Conservation (phyloP, 2,329 filamentous ascomycete genomes). For the Blastomyces parvus region DNA sequence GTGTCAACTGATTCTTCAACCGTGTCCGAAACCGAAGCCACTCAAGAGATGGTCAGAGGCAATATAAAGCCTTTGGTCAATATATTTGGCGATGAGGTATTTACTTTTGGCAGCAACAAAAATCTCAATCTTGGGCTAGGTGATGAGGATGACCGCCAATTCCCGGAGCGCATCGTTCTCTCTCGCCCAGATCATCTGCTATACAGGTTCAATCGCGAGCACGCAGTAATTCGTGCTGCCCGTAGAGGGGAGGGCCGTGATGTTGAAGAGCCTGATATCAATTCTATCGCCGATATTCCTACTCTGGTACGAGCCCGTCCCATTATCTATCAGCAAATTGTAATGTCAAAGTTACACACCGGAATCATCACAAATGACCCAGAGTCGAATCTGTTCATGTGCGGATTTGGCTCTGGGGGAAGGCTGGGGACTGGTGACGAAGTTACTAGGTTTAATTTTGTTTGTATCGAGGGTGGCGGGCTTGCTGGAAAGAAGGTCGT, state of each 20-base stretch:
- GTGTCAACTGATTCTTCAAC: conserved; percentile 34
- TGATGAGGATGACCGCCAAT: conserved; percentile 92
- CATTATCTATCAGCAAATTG: conserved; percentile 67
- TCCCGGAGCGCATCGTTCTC: conserved; percentile 72
- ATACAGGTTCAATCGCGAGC: conserved; percentile 61
- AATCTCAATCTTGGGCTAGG: conserved; percentile 87
- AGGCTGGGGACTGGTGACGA: conserved; percentile 84
- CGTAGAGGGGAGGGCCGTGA: conserved; percentile 17
- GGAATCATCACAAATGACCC: conserved; percentile 80
- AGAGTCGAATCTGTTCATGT: conserved; percentile 83
- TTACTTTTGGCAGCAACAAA: conserved; percentile 92
- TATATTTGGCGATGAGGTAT: conserved; percentile 70
- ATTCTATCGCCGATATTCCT: conserved; percentile 52
- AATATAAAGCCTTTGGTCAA: conserved; percentile 27
- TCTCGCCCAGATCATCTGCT: conserved; percentile 69
- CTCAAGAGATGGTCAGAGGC: conserved; percentile 27
- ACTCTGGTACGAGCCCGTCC: conserved; percentile 61
- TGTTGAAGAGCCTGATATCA: conserved; percentile 20
- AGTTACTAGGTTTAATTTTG: conserved; percentile 76
- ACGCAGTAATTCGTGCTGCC: conserved; percentile 39
- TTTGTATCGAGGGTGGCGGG: conserved; percentile 65
- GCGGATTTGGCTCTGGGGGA: conserved; percentile 83
- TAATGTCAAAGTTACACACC: conserved; percentile 84
- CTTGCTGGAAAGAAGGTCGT: conserved; percentile 64
- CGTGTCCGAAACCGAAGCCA: conserved; percentile 40